Base-by-base conservation (phyloP, 2,329 filamentous ascomycete species). In the Hypoxylon sp. region DNA sequence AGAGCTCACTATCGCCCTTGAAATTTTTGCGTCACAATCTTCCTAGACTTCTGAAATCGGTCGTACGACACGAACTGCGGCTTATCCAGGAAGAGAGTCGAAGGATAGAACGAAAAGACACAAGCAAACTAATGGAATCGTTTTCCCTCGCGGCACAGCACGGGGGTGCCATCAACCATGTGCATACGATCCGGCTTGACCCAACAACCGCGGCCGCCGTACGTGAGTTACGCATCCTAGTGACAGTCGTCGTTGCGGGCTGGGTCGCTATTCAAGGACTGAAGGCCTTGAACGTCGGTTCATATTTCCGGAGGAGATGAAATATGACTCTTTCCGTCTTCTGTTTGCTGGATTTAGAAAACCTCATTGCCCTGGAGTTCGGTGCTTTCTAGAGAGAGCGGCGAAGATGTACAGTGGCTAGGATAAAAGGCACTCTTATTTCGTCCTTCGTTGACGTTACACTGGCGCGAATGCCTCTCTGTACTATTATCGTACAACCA, bases 111-210 rank as follows among this genome's bases (percentile, higher is more conserved):
- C 24, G n/a, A 24, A 22, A 31, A n/a, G 13, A 19, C 19, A 51
- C 33, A 53, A 51, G 37, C 63, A 47, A 57, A 24, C 63, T 42
- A 3, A 80, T 80, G 78, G 78, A 80, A 64, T 77, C 77, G 3
- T 80, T 80, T 63, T 72, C 76, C 29, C 65, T 80, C 11, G 77
- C 78, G 3, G 77, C 78, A 33, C 68, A 75, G 55, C 78, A 80
- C 54, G 75, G 75, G n/a, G 78, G 78, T 33, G 74, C 76, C 13
- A 79, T 80, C 60, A 76, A 76, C 42, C 78, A 80, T 57, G 55
- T 76, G 13, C 78, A 80, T 68, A 72, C 75, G 13, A 70, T 80
- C 61, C 74, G 73, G 46, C 63, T 80, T 37, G 74, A 77, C 58
- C 66, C 77, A 5, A 73, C 75, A 9, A 66, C 73, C 5, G 59